Evolutionary conservation across 2,329 filamentous ascomycete genomes (phyloP), one percentile per base, ranked within the genome.

Genomic region (Thermothelomyces thermophilus): DNA sequence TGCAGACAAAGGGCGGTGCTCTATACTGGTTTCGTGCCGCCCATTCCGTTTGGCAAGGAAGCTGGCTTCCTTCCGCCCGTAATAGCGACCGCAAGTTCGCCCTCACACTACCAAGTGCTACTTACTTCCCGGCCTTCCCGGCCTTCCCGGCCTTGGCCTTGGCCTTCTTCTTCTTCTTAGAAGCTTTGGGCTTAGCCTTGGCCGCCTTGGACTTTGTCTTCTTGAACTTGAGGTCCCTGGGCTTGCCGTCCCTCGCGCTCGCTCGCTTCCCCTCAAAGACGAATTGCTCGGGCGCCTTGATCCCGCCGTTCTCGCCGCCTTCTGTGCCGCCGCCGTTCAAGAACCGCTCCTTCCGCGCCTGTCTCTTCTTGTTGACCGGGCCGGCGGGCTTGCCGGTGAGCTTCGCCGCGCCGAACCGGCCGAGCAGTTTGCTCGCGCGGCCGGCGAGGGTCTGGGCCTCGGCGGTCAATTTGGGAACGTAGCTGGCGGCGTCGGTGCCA

Each of bases 211-310:
- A 67, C 64, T 76, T 83, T n/a, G n/a, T n/a, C 63, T 65, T 71
- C 60, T 78, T 79, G 56, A 84, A 67, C 64, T 76, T 83, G 54
- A 80, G 65, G 60, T 80, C 80, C 65, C 71, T 84, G 35, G 80
- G 80, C 60, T 74, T 82, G 4, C 79, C 83, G 53, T 84, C 80
- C 50, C 75, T 84, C 28, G 76, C 70, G 48, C 78, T 87, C 9
- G 87, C 87, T 47, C 88, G 77, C 56, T 84, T 82, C 0, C 88
- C 88, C 66, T 94, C 88, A 60, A 91, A 90, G n/a, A 90, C 78
- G 55, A 90, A 79, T 14, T 75, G 73, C 66, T 90, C 84, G 0
- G 84, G 83, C 1, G 77, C 75, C 67, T 80, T 78, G 57, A 78
- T 64, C n/a, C 47, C 54, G n/a, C 33, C 44, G 11, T 45, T 42